Evolutionary conservation across 2,329 filamentous ascomycete genomes (phyloP).

Genomic region (Alternaria longipes): DNA sequence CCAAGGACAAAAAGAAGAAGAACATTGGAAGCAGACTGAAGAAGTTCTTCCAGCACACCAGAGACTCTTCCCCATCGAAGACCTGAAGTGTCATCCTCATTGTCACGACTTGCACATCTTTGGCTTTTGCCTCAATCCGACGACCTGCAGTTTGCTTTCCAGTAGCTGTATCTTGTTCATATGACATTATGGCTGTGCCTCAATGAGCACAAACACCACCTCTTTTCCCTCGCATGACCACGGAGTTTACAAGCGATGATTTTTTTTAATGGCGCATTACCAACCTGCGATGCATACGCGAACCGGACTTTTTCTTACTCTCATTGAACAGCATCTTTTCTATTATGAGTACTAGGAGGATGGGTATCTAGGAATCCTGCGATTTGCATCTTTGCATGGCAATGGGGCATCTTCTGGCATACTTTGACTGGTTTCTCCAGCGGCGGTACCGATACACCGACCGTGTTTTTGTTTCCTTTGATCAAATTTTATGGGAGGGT

Average conservation of each 20-base stretch:
- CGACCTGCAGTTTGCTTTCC: slow-evolving; percentile 23
- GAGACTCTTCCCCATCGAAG: slow-evolving; percentile 41
- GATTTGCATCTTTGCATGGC: slow-evolving; percentile 25
- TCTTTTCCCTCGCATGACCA: slow-evolving; percentile 45
- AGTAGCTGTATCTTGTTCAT: slow-evolving; percentile 37
- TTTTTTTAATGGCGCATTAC: slow-evolving; percentile 47
- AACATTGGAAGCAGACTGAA: slow-evolving; percentile 75
- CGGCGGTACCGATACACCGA: slow-evolving; percentile 28
- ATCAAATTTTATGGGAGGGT: slow-evolving; percentile 19
- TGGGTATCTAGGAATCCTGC: slow-evolving; percentile 35
- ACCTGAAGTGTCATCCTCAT: slow-evolving; percentile 22
- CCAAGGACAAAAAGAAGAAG: slow-evolving; percentile 74
- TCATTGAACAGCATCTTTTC: slow-evolving; percentile 38
- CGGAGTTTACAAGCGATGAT: slow-evolving; percentile 50
- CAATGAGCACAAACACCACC: slow-evolving; percentile 29
- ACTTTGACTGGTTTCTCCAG: slow-evolving; percentile 38
- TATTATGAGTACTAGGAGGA: slow-evolving; percentile 37
- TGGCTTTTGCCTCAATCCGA: slow-evolving; percentile 32
- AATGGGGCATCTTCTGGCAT: slow-evolving; percentile 32
- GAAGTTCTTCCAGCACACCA: slow-evolving; percentile 71
- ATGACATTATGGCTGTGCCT: slow-evolving; percentile 49
- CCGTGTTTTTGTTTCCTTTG: slow-evolving; percentile 26
- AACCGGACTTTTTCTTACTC: slow-evolving; percentile 43
- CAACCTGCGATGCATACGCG: slow-evolving; percentile 43
- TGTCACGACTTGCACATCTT: slow-evolving; percentile 19